phyloP scores from a whole-genome alignment of 768 basidiomycete genomes.

The Leccinum ochraceum region DNA sequence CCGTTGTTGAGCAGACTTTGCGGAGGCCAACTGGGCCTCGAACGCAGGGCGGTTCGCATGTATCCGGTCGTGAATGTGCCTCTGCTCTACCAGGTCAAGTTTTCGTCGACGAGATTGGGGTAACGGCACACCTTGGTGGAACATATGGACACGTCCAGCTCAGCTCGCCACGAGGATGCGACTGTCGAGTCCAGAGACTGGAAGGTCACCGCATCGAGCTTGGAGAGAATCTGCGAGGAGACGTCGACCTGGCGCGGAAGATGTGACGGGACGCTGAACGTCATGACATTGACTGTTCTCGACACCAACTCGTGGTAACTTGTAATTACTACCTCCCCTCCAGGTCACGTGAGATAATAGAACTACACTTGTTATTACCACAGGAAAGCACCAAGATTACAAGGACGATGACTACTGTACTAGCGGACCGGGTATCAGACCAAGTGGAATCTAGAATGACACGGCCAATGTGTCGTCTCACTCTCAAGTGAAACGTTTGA shows the following conservation, averaged over 20 bases:
- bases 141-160: slow-evolving; percentile 71
- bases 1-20: slow-evolving; percentile 65
- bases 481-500: slow-evolving; percentile 64
- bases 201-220: slow-evolving; percentile 62
- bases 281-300: slow-evolving; percentile 46
- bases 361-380: slow-evolving; percentile 20
- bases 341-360: slow-evolving; percentile 6
- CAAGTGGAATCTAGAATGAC: slow-evolving; percentile 4
- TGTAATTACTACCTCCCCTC: neutral
- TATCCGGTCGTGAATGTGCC: slow-evolving; percentile 72
- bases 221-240: slow-evolving; percentile 69
- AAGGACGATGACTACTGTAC: slow-evolving; percentile 25
- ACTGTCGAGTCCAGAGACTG: slow-evolving; percentile 59
- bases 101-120: neutral
- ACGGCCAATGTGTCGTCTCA: neutral
- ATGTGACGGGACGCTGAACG: slow-evolving; percentile 72
- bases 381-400: slow-evolving; percentile 29
- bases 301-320: slow-evolving; percentile 3
- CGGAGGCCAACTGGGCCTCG: slow-evolving; percentile 59
- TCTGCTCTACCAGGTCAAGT: slow-evolving; percentile 40
- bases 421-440: slow-evolving; percentile 30
- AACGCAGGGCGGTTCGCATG: slow-evolving; percentile 63
- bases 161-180: slow-evolving; percentile 68
- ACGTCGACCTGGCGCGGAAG: slow-evolving; percentile 72
- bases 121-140: slow-evolving; percentile 60